Base-by-base conservation (phyloP, 2,329 filamentous ascomycete species). In the Colletotrichum plurivorum region DNA sequence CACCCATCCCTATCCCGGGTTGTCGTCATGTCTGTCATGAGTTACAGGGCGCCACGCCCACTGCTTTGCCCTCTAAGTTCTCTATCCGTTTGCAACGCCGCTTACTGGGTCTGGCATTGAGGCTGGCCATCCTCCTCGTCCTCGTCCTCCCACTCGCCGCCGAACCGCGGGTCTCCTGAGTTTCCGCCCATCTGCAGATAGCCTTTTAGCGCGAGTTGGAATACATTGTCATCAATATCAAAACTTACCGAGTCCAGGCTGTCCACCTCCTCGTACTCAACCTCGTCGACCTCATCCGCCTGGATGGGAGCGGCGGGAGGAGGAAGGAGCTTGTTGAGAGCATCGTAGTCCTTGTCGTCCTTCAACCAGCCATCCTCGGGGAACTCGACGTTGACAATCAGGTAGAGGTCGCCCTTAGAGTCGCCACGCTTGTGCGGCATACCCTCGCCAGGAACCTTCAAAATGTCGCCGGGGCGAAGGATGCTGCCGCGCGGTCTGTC, bases 391-490 rank as follows among this genome's bases (percentile, higher is more conserved):
- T 96, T 91, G 72, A 98, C 91, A 45, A 93, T 84, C 49, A 99
- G 85, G 81, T 95, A 99, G 18, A 99, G 84, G 76, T 98, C 94
- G 51, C 96, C 96, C 78, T 90, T 94, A 5, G 84, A 77, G 46
- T 99, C 96, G 71, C 92, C 93, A 66, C 91, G 90, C 87, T 98
- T 98, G 74, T 91, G 81, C 2, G 96, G 96, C 96, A 99, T 99
- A 69, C 96, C 96, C 83, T 99, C 96, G 27, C 94, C 94, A 2
- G 87, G 81, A 1, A 99, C 85, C 84, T 94, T 97, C 74, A 99
- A 86, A 8, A 95, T 89, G 77, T 99, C 93, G 27, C 91, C 92
- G 0, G 96, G 95, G 27, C 90, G 89, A 43, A 99, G 82, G 59
- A 98, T 87, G 79, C 95, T 92, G 73, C 95, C 95, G 75, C 92